Base-by-base conservation (phyloP, 1,139 yeast genomes). In the Ashbya aceris region DNA sequence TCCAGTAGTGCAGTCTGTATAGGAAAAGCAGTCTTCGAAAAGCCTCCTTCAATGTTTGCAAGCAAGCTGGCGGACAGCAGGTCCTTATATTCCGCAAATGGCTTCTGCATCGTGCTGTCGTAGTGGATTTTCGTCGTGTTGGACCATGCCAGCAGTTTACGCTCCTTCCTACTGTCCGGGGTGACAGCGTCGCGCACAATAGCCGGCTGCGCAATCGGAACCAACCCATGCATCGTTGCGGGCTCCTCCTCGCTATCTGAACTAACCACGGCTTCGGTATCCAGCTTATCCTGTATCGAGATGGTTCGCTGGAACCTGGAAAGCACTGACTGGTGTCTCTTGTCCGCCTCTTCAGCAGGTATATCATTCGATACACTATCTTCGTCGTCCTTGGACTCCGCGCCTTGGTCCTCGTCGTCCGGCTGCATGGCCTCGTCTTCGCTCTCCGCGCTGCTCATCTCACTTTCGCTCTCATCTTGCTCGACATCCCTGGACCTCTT, bases 131-230 rank as follows among this genome's bases (percentile, higher is more conserved):
- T 60, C 12, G 49, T 47, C 2, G 61, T 48, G 20, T 57, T 47
- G 11, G 51, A 42, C 62, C 64, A 61, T 7, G 64, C 62, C 5
- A 56, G 51, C 8, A 54, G 45, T 36, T 53, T 55, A 39, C 49
- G 45, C 27, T 47, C 49, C 5, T 39, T 40, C 10, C 48, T 62
- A 3, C 69, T 58, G 17, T 64, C 65, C 10, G 73, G 55, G 4
- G 67, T 58, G 23, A 37, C 33, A n/a, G 43, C 27, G 36, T 50
- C 45, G 36, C 46, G 50, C 1, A 57, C 58, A 9, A 77, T 65
- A 36, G 67, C 77, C 0, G 93, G 94, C 60, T 86, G 95, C 1
- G 96, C 96, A 40, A 89, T 66, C 9, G 96, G 95, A 3, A 73
- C 80, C 38, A 89, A 68, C 36, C 76, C 80, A 47, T 74, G 76